Evolutionary conservation across 2,329 filamentous ascomycete species (phyloP).

Genomic region (Mariannaea sp.): DNA sequence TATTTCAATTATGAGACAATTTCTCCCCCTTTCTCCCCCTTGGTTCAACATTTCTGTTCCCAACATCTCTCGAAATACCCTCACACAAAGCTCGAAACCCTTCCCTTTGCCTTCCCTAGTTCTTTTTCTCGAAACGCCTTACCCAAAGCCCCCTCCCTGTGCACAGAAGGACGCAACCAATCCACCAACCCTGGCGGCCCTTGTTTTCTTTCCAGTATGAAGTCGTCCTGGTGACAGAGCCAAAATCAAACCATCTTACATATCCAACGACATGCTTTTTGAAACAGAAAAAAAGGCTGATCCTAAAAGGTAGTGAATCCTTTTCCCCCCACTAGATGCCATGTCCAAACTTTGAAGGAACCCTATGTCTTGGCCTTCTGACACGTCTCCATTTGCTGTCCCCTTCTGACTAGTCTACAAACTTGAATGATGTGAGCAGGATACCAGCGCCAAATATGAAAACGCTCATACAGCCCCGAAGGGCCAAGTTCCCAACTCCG

Average conservation of each 20-base stretch:
- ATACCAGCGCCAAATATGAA: neutral
- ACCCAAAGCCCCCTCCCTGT: slow-evolving; percentile 9
- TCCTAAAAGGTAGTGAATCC: slow-evolving; percentile 7
- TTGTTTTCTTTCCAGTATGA: neutral
- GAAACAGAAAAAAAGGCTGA: slow-evolving; percentile 1
- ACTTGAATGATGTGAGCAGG: neutral
- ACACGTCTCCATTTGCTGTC: neutral
- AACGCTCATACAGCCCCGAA: neutral
- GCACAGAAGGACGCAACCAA: neutral
- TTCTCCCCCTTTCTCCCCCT: slow-evolving; percentile 14
- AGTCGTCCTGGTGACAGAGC: slow-evolving; percentile 1
- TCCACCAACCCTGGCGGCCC: neutral
- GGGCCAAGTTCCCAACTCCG: neutral
- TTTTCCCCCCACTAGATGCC: slow-evolving; percentile 21
- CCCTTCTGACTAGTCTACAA: neutral
- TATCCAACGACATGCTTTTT: slow-evolving; percentile 15
- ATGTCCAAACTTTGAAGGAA: slow-evolving; percentile 20
- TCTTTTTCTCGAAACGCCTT: slow-evolving; percentile 17
- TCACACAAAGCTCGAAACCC: slow-evolving; percentile 6
- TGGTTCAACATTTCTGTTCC: slow-evolving; percentile 3
- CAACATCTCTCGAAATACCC: slow-evolving; percentile 1
- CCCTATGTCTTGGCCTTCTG: too few relatives aligned
- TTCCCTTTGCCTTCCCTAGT: slow-evolving; percentile 15
- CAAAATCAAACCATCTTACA: slow-evolving; percentile 4
- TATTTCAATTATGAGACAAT: slow-evolving; percentile 25